These are phyloP conservation scores for Wickerhamiella galacta DNA, from an alignment of 805 yeast species.

Conservation along the genomic window DNA sequence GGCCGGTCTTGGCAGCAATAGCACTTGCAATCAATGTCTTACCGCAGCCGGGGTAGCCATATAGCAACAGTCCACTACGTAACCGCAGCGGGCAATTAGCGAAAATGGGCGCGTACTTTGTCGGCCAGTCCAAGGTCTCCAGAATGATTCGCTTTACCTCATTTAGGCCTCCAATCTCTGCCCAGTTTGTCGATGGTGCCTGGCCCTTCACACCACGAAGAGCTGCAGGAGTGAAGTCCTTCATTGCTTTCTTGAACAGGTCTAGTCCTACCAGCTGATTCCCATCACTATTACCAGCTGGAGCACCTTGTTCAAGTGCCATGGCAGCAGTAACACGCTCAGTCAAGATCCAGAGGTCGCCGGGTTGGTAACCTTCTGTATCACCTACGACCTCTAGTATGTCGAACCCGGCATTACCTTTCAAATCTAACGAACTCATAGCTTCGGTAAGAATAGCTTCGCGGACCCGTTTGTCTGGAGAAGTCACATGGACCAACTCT, in stretches of 20 bases:
- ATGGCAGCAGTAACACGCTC: constrained; percentile 32
- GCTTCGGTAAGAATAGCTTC: constrained; percentile 30
- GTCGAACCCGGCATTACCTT: constrained; percentile 28
- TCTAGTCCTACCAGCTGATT: background rate
- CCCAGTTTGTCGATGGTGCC: constrained; percentile 62
- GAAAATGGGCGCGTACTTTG: constrained; percentile 90
- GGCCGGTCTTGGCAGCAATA: constrained; percentile 82
- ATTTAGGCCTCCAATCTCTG: constrained; percentile 73
- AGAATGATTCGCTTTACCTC: constrained; percentile 59
- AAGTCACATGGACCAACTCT: constrained; percentile 36
- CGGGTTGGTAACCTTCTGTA: constrained; percentile 82
- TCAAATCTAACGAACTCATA: constrained; percentile 21
- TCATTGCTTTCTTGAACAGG: constrained; percentile 39
- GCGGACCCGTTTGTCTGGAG: constrained; percentile 57
- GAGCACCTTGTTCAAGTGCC: constrained; percentile 4
- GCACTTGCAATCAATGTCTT: constrained; percentile 87
- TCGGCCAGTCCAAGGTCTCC: constrained; percentile 95
- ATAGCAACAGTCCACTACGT: constrained; percentile 75
- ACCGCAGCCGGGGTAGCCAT: constrained; percentile 98
- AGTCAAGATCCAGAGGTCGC: constrained; percentile 53
- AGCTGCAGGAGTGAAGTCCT: constrained; percentile 62
- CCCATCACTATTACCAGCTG: background rate
- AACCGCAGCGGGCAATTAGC: constrained; percentile 71
- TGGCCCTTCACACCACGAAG: constrained; percentile 76
- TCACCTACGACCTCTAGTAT: constrained; percentile 39